Conservation (phyloP, 2,329 filamentous ascomycete species). For the Periconia digitata region DNA sequence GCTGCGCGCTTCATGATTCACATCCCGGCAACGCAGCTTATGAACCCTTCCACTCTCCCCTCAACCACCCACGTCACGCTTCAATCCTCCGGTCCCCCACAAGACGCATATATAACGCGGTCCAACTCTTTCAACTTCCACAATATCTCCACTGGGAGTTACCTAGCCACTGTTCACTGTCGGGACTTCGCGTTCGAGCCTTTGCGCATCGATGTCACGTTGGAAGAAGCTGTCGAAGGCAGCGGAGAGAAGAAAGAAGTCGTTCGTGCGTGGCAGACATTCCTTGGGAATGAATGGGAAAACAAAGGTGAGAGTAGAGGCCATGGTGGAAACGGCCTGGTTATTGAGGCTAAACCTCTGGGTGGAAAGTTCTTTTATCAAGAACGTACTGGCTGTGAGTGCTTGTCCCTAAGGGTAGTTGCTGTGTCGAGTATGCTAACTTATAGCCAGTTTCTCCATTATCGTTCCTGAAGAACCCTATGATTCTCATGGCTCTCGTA, state of each 20-base stretch:
- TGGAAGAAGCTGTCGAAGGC: slow-evolving; percentile 29
- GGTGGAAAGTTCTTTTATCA: slow-evolving; percentile 74
- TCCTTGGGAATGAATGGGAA: slow-evolving; percentile 83
- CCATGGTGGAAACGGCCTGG: slow-evolving; percentile 48
- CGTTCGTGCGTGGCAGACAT: slow-evolving; percentile 78
- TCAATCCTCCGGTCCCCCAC: slow-evolving; percentile 55
- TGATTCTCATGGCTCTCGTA: slow-evolving; percentile 89
- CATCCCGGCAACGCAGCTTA: slow-evolving; percentile 49
- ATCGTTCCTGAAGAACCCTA: slow-evolving; percentile 85
- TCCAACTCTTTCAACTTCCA: slow-evolving; percentile 74
- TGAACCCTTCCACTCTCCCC: slow-evolving; percentile 51
- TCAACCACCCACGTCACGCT: slow-evolving; percentile 67
- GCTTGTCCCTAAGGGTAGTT: neutral
- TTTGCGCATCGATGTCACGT: slow-evolving; percentile 72
- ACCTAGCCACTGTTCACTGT: slow-evolving; percentile 80
- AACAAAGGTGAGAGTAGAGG: slow-evolving; percentile 72
- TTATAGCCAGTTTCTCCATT: slow-evolving; percentile 69
- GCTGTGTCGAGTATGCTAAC: neutral
- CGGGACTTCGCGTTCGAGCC: slow-evolving; percentile 75
- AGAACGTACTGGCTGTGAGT: slow-evolving; percentile 74
- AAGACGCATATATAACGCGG: slow-evolving; percentile 65
- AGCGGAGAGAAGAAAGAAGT: slow-evolving; percentile 42
- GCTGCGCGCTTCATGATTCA: slow-evolving; percentile 55
- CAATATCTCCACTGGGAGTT: slow-evolving; percentile 71
- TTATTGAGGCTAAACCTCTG: slow-evolving; percentile 63